Evolutionary conservation across 129 eudicot genomes (phyloP).

Genomic region (Solidago caesia): DNA sequence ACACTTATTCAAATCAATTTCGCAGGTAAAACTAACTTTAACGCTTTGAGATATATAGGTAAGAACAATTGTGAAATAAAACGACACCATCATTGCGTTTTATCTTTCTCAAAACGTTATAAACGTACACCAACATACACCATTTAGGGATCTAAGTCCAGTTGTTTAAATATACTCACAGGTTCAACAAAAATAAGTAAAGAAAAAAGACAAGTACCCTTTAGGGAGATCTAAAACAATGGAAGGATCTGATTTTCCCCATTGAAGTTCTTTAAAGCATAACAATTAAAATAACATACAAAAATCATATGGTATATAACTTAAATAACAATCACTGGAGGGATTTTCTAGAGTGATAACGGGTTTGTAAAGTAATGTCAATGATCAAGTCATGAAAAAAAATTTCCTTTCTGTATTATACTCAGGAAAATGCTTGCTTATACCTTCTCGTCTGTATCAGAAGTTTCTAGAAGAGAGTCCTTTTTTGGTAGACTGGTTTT

Average conservation of each 20-base stretch:
- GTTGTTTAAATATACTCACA: slow-evolving; percentile 4
- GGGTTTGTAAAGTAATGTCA: slow-evolving; percentile 12
- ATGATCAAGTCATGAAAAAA: slow-evolving; percentile 10
- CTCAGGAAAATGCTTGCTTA: slow-evolving; percentile 21
- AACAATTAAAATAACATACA: slow-evolving; percentile 35
- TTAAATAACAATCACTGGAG: slow-evolving; percentile 23
- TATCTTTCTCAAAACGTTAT: no score
- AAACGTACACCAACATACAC: no score
- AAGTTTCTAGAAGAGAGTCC: slow-evolving; percentile 38
- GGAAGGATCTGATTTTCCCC: slow-evolving; percentile 11
- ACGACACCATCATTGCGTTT: no score
- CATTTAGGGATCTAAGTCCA: background rate
- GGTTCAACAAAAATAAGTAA: background rate
- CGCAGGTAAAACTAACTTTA: background rate
- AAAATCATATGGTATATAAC: slow-evolving; percentile 36
- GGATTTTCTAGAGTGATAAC: slow-evolving; percentile 9
- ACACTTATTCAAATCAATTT: background rate
- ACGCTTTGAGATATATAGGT: background rate
- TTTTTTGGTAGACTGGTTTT: slow-evolving; percentile 37
- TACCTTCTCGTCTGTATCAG: slow-evolving; percentile 35
- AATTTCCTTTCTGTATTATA: slow-evolving; percentile 20
- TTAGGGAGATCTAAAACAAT: slow-evolving; percentile 16
- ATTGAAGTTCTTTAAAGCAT: slow-evolving; percentile 24
- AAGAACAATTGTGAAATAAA: background rate
- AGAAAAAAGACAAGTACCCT: slow-evolving; percentile 4